Base-by-base conservation (phyloP, 306 rosid species). In the Astragalus glycyphyllos region DNA sequence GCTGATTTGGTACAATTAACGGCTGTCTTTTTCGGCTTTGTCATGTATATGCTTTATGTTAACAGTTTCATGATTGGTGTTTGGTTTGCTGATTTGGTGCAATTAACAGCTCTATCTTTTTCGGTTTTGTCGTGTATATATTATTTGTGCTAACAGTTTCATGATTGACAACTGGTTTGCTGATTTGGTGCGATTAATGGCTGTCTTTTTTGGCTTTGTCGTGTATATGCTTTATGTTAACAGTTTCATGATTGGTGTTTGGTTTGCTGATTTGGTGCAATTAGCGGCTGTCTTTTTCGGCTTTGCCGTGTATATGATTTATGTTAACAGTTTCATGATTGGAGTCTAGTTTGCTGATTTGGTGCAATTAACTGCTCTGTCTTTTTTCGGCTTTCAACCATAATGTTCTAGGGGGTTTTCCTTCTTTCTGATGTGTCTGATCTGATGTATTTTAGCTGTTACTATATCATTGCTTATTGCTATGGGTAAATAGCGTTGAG, bases 91-190 rank as follows among this genome's bases (percentile, higher is more conserved):
- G 47, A 16, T 47, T 47, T 60, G 11, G 8, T 40, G 45, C 12
- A 42, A 45, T 45, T 11, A 45, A 45, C 49, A 0, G 14, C 49
- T 45, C 12, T 45, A 14, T 45, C 49, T 45, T 45, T 45, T 49
- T n/a, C n/a, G n/a, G n/a, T n/a, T n/a, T 9, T 57, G 59, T 45
- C 14, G 4, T 11, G 45, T 40, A 8, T 40, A 8, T 14, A 31
- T n/a, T n/a, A 31, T 65, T 58, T 70, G 29, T 70, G 45, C 26
- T 42, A 29, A 70, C 41, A 0, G 29, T 41, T 38, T 69, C 53
- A 40, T 40, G 64, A 40, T 69, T 54, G 29, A 23, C 14, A 0
- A 20, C 63, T 38, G 29, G 13, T 42, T 42, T 42, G 5, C 1
- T 2, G 3, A 7, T 7, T 40, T 2, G 2, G 11, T 44, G 13